Evolutionary conservation across 306 rosid genomes (phyloP).

Genomic region (Vigna hirtella): DNA sequence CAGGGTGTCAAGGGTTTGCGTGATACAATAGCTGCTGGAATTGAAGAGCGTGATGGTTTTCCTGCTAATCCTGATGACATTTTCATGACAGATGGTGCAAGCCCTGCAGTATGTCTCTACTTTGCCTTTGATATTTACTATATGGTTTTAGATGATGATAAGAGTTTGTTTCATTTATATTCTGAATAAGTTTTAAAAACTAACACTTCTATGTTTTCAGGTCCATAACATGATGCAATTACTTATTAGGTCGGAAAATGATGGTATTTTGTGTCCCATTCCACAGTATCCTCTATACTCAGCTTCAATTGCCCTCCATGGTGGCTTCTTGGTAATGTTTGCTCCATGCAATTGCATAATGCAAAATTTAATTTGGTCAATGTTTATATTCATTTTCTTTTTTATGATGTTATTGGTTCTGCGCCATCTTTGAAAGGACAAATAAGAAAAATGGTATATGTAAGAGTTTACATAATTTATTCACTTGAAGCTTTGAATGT

Average conservation of each 20-base stretch:
- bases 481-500: background rate
- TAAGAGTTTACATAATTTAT: background rate
- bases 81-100: conserved; percentile 96
- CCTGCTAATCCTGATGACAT: conserved; percentile 78
- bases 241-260: conserved; percentile 73
- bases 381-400: conserved; percentile 1
- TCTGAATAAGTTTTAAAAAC: background rate
- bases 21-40: conserved; percentile 87
- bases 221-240: conserved; percentile 94
- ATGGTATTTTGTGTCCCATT: conserved; percentile 91
- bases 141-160: background rate
- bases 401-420: conserved; percentile 12
- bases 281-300: conserved; percentile 96
- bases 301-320: conserved; percentile 91
- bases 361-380: conserved; percentile 20
- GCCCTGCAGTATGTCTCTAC: conserved; percentile 71
- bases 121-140: background rate
- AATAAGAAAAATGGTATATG: conserved; percentile 20
- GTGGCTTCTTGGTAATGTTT: conserved; percentile 75
- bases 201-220: conserved; percentile 52
- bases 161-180: conserved; percentile 11
- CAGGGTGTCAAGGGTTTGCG: conserved; percentile 92
- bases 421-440: conserved; percentile 34
- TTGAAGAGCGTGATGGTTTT: conserved; percentile 82
- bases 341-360: conserved; percentile 10